phyloP scores from a whole-genome alignment of 108 stramenopile species.

The Heterococcus sp. region DNA sequence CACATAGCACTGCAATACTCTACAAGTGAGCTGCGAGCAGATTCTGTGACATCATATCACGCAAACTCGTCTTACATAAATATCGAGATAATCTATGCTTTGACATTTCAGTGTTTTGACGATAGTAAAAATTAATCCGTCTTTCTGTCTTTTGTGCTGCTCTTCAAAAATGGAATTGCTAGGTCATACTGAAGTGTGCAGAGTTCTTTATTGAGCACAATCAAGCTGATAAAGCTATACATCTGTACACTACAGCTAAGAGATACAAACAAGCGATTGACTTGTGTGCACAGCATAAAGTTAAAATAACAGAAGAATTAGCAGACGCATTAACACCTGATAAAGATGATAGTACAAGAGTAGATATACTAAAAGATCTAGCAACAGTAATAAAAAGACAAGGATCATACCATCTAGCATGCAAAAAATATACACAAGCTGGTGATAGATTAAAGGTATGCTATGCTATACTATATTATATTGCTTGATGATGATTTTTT shows the following conservation, averaged over 20 bases:
- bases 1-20: no score
- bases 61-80: no score
- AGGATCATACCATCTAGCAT: constrained; percentile 59
- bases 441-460: no score
- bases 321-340: constrained; percentile 56
- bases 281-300: constrained; percentile 55
- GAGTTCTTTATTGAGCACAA: constrained; percentile 61
- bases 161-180: neutral
- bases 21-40: constrained; percentile 26
- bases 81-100: no score
- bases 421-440: constrained; percentile 68
- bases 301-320: constrained; percentile 52
- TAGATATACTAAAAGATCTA: constrained; percentile 50
- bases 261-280: constrained; percentile 52
- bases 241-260: constrained; percentile 50
- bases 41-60: no score
- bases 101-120: no score
- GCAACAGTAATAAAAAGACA: constrained; percentile 63
- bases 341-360: constrained; percentile 5
- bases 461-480: no score
- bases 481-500: no score
- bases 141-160: no score
- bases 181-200: constrained; percentile 57
- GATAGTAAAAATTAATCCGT: no score
- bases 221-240: constrained; percentile 63